Evolutionary conservation across 306 rosid genomes (phyloP).

Genomic region (Acacia melanoxylon): DNA sequence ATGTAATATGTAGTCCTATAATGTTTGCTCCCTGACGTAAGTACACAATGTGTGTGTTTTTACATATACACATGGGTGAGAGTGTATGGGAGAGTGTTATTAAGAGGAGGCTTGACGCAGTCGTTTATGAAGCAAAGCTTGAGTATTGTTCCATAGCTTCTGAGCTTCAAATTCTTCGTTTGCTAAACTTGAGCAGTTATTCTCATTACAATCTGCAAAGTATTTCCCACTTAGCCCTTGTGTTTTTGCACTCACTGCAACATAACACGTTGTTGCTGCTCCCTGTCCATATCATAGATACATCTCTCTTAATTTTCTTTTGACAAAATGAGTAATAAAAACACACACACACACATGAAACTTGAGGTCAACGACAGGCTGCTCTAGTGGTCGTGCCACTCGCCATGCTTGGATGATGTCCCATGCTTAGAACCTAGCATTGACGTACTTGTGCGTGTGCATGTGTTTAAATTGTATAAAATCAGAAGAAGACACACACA

Average conservation of each 20-base stretch:
- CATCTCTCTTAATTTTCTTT: neutral
- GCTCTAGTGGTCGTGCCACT: too few species aligned
- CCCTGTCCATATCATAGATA: conserved; percentile 43
- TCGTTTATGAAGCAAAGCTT: conserved; percentile 54
- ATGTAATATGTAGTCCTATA: conserved; percentile 3
- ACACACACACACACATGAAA: neutral
- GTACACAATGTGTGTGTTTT: neutral
- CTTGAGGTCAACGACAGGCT: neutral
- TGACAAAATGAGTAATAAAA: too few species aligned
- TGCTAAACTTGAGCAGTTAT: conserved; percentile 70
- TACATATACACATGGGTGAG: conserved; percentile 30
- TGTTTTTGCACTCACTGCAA: conserved; percentile 67
- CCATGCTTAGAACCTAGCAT: too few species aligned
- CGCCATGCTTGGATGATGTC: too few species aligned
- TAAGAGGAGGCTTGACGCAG: conserved; percentile 46
- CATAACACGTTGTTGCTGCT: conserved; percentile 89
- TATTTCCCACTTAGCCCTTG: conserved; percentile 79
- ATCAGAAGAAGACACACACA: too few species aligned
- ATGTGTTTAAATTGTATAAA: too few species aligned
- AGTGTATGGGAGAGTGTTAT: neutral
- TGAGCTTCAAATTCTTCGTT: conserved; percentile 76
- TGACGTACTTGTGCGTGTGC: too few species aligned
- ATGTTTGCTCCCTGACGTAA: neutral
- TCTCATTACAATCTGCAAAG: conserved; percentile 84
- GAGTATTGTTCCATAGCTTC: conserved; percentile 73